phyloP scores from a whole-genome alignment of 1,284 basidiomycete species.

The Schizopora paradoxa region DNA sequence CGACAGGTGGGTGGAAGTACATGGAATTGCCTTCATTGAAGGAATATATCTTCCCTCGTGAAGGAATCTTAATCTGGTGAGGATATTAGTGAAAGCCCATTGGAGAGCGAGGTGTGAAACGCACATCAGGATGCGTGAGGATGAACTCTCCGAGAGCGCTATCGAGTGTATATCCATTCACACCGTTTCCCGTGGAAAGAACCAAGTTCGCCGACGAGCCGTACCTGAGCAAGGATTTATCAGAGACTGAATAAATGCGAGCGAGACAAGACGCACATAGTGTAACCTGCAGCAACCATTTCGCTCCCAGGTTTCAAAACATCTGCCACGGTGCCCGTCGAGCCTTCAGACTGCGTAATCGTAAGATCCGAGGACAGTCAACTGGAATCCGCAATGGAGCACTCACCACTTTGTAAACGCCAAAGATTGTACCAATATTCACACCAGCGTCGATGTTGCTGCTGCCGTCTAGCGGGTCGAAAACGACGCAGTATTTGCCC shows the following conservation, averaged over 20 bases:
- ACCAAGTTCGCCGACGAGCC: constrained; percentile 98
- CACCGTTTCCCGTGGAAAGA: constrained; percentile 91
- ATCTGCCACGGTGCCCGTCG: constrained; percentile 75
- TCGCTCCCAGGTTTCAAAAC: constrained; percentile 92
- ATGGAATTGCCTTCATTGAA: constrained; percentile 98
- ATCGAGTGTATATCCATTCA: constrained; percentile 98
- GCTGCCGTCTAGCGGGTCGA: constrained; percentile 96
- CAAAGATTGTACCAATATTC: constrained; percentile 99
- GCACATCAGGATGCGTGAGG: constrained; percentile 91
- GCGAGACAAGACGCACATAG: constrained; percentile 56
- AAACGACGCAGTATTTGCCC: constrained; percentile 95
- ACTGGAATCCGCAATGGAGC: too few species aligned
- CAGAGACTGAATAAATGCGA: constrained; percentile 3
- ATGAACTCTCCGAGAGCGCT: constrained; percentile 97
- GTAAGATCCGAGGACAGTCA: too few species aligned
- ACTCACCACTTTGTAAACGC: constrained; percentile 87
- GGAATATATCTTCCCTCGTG: constrained; percentile 98
- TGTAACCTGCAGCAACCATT: constrained; percentile 98
- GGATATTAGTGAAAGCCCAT: too few species aligned
- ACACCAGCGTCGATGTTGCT: constrained; percentile 99
- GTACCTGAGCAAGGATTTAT: constrained; percentile 56
- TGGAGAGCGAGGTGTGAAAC: constrained; percentile 23
- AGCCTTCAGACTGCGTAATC: constrained; percentile 58
- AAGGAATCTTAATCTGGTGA: constrained; percentile 81
- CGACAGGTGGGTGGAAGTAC: constrained; percentile 88